Conservation (phyloP, 176 grass and related monocot genomes). For the Oryza nivara region DNA sequence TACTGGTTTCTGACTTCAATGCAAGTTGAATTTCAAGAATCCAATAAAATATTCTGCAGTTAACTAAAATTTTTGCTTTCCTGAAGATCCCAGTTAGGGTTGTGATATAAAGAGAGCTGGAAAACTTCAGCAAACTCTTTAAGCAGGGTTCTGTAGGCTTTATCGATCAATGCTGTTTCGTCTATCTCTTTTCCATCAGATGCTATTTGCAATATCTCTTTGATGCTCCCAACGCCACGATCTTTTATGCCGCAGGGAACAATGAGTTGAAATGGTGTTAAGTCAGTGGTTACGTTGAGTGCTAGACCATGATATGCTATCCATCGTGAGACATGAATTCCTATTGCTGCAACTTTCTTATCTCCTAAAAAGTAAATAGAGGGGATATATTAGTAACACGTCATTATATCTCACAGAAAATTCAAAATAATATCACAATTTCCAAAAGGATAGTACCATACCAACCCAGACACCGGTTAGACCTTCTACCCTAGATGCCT, state of each 20-base stretch:
- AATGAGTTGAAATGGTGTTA: conserved; percentile 62
- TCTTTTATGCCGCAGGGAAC: conserved; percentile 69
- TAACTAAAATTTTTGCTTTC: not conserved
- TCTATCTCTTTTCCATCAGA: conserved; percentile 23
- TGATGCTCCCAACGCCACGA: conserved; percentile 51
- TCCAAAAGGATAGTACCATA: conserved; percentile 43
- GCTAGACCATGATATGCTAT: conserved; percentile 80
- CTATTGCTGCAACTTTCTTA: conserved; percentile 77
- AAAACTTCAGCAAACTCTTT: conserved; percentile 78
- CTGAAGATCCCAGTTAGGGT: conserved; percentile 3
- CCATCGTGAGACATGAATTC: conserved; percentile 60
- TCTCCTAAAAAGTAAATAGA: conserved; percentile 52
- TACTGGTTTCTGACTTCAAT: conserved; percentile 15
- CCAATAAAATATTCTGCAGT: not conserved
- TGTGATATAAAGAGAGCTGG: conserved; percentile 53
- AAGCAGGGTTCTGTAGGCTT: conserved; percentile 54
- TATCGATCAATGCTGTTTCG: conserved; percentile 54
- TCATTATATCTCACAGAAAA: not conserved
- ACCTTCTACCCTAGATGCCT: conserved; percentile 59
- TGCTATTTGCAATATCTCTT: conserved; percentile 50
- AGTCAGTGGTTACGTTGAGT: conserved; percentile 71
- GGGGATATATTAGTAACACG: not conserved
- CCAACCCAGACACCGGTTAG: conserved; percentile 90
- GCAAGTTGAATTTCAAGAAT: not conserved
- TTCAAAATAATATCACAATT: conserved; percentile 5